Evolutionary conservation across 2,329 filamentous ascomycete genomes (phyloP), one percentile per base, ranked within the genome.

Genomic region (Fusarium camptoceras): DNA sequence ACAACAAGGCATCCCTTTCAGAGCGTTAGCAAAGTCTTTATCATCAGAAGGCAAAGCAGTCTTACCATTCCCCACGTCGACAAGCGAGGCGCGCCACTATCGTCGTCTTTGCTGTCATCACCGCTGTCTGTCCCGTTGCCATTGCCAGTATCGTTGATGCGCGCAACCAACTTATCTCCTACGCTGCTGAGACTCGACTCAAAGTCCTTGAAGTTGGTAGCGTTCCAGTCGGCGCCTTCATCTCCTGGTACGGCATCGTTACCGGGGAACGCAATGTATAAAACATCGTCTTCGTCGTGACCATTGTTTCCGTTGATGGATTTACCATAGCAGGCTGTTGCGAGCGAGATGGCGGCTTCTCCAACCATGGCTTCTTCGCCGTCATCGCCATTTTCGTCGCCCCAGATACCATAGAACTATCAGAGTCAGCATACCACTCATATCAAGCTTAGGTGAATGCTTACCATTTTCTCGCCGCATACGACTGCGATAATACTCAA

Each of bases 221-320:
- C 86, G 11, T 79, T 78, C 89, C 89, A 91, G 30, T 83, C 79
- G 0, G 88, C 88, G 22, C 82, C 82, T 4, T 78, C 75, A 15
- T 80, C 77, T 2, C 88, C 88, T 1, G 88, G 87, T 1, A 89
- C 86, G 1, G 89, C 88, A 8, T 86, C 83, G 0, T 76, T 59
- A 3, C 88, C 88, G 0, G 81, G 81, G 73, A 91, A 91, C 0
- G 86, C 89, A 50, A 91, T 81, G 76, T 87, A 91, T 37, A 91
- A 77, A 0, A 91, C 86, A 75, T 91, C 88, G 34, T 87, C 82
- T 18, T 80, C 77, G 42, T 82, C 82, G 75, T 91, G 84, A 2
- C 89, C 89, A 56, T 77, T 81, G 74, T 89, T 79, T 5, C 88
- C 89, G 39, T 79, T 86, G 31, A 91, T 79, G 2, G 75, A 74